phyloP scores from a whole-genome alignment of 371 early-diverging fungal species.

The Rhizopus arrhizus region DNA sequence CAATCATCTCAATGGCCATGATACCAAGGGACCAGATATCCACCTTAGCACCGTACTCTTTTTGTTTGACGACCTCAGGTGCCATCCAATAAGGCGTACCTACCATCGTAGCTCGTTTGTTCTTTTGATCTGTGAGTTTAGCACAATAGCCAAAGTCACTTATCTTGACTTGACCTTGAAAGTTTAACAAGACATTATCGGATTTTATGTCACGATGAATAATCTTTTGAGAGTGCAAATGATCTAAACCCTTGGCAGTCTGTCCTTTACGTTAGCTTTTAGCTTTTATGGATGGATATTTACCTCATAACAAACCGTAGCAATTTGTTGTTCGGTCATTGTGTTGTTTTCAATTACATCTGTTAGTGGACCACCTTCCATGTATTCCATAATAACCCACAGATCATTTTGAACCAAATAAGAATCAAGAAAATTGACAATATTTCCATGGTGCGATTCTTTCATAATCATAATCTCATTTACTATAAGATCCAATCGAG shows the following conservation, averaged over 20 bases:
- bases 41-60: constrained; percentile 85
- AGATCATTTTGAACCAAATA: constrained; percentile 85
- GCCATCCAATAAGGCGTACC: constrained; percentile 97
- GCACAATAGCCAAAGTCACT: constrained; percentile 93
- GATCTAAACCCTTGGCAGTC: constrained; percentile 72
- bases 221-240: constrained; percentile 80
- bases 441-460: constrained; percentile 92
- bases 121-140: constrained; percentile 72
- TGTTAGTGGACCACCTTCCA: constrained; percentile 97
- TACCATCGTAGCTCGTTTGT: constrained; percentile 85
- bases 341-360: constrained; percentile 93
- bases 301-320: constrained; percentile 86
- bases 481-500: constrained; percentile 91
- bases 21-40: constrained; percentile 95
- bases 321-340: constrained; percentile 88
- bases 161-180: constrained; percentile 84
- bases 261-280: not conserved
- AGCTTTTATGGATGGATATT: not conserved
- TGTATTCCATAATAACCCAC: constrained; percentile 98
- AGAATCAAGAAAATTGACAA: constrained; percentile 93
- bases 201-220: constrained; percentile 92
- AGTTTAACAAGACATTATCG: constrained; percentile 81
- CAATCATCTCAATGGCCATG: constrained; percentile 97
- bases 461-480: constrained; percentile 98
- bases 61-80: constrained; percentile 90